Percentiles rank a stretch among this genome's conserved stretches.
Evolutionary conservation across 768 basidiomycete genomes (phyloP).

Genomic region (Phaffia australis): DNA sequence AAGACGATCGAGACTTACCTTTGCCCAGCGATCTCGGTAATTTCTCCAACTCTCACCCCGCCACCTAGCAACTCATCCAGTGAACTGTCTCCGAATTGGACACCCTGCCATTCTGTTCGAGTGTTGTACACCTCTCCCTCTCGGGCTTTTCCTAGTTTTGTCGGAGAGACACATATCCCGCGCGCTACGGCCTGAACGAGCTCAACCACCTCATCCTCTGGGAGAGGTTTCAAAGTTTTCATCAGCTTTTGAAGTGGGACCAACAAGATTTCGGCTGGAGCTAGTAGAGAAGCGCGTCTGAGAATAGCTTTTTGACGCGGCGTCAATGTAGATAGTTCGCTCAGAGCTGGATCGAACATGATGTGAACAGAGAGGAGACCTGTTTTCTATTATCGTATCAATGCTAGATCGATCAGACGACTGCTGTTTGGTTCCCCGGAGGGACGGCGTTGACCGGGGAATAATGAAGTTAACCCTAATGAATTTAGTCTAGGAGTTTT

Average conservation of each 20-base stretch:
- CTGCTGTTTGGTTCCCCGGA: neutral
- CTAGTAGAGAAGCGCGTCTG: constrained; percentile 8
- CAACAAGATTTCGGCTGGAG: constrained; percentile 20
- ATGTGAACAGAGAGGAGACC: neutral
- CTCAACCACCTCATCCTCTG: neutral
- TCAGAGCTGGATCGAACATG: constrained; percentile 18
- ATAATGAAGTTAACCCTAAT: neutral
- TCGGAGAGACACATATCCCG: neutral
- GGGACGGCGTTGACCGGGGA: neutral
- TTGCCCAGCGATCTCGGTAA: constrained; percentile 84
- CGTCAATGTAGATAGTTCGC: neutral
- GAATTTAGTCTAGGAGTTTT: no score
- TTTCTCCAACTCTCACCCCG: constrained; percentile 62
- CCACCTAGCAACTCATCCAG: constrained; percentile 66
- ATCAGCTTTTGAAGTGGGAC: neutral
- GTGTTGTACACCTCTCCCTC: constrained; percentile 30
- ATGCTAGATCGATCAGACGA: neutral
- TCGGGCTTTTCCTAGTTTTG: neutral
- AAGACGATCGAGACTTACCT: constrained; percentile 46
- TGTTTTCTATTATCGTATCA: neutral
- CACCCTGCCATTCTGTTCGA: constrained; percentile 27
- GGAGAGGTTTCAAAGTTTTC: constrained; percentile 7
- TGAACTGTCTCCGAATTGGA: constrained; percentile 61
- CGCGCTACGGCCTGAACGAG: constrained; percentile 7
- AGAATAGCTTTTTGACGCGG: constrained; percentile 11